Conservation (phyloP, 345 rosid genomes). For the Litchi chinensis region DNA sequence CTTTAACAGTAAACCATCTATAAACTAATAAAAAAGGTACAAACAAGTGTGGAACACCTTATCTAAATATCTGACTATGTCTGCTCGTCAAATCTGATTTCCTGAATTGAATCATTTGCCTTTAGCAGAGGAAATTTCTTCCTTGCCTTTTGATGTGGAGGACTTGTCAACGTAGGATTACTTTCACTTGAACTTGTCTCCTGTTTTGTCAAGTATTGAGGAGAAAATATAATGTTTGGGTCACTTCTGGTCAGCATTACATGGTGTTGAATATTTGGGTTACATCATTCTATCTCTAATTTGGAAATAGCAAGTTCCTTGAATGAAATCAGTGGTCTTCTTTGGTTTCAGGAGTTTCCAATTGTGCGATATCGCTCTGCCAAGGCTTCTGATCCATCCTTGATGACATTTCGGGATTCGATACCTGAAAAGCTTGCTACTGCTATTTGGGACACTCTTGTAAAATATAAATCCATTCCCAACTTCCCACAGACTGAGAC, state of each 20-base stretch:
- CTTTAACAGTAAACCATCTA: background rate
- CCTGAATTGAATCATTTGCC: background rate
- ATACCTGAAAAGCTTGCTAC: constrained; percentile 78
- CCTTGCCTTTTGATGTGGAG: background rate
- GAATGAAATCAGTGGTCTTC: background rate
- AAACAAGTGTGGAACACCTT: too few species aligned
- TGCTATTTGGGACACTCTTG: constrained; percentile 59
- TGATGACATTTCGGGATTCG: constrained; percentile 47
- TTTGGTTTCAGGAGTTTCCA: constrained; percentile 69
- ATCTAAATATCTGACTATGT: too few species aligned
- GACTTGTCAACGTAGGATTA: background rate
- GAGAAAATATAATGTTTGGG: background rate
- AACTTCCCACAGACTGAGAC: constrained; percentile 86
- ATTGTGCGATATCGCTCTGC: constrained; percentile 69
- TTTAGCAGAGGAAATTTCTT: background rate
- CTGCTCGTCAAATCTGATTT: background rate
- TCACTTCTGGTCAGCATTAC: constrained; percentile 1
- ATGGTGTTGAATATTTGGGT: background rate
- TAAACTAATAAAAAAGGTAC: too few species aligned
- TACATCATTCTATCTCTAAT: background rate
- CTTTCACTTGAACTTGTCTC: background rate
- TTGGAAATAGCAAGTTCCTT: constrained; percentile 6
- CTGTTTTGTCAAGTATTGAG: background rate
- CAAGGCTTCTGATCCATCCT: constrained; percentile 44
- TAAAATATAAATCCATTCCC: constrained; percentile 75